Evolutionary conservation across 768 basidiomycete species (phyloP).

Genomic region (Termitomyces sp.): DNA sequence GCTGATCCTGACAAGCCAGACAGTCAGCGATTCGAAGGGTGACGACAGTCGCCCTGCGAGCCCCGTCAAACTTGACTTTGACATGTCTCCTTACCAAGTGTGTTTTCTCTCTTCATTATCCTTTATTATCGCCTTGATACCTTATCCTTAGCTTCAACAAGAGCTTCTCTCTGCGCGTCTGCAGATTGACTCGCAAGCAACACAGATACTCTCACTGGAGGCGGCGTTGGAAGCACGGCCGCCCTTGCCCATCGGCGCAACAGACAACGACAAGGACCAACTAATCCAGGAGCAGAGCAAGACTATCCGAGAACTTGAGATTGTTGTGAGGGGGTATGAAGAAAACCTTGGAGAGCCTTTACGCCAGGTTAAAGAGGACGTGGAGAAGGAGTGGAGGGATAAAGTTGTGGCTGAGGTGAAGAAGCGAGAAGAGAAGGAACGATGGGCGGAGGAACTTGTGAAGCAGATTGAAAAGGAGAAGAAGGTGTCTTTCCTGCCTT

Average conservation of each 20-base stretch:
- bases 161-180: constrained; percentile 75
- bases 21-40: constrained; percentile 62
- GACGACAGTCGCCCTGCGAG: constrained; percentile 75
- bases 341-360: constrained; percentile 67
- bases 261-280: constrained; percentile 72
- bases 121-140: not conserved
- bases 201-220: constrained; percentile 81
- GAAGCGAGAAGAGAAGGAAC: constrained; percentile 62
- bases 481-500: constrained; percentile 33
- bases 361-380: constrained; percentile 60
- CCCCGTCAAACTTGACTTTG: constrained; percentile 86
- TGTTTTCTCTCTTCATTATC: constrained; percentile 8
- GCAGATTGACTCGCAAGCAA: constrained; percentile 74
- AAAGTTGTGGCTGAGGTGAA: constrained; percentile 53
- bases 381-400: constrained; percentile 66
- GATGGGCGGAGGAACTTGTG: constrained; percentile 70
- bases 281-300: constrained; percentile 67
- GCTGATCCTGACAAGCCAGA: constrained; percentile 81
- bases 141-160: constrained; percentile 63
- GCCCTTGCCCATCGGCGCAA: constrained; percentile 54
- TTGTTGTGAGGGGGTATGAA: constrained; percentile 63
- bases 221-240: constrained; percentile 70
- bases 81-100: constrained; percentile 83
- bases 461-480: constrained; percentile 77
- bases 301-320: constrained; percentile 75